Conservation (phyloP, 163 green algal species). For the Botryococcus braunii region DNA sequence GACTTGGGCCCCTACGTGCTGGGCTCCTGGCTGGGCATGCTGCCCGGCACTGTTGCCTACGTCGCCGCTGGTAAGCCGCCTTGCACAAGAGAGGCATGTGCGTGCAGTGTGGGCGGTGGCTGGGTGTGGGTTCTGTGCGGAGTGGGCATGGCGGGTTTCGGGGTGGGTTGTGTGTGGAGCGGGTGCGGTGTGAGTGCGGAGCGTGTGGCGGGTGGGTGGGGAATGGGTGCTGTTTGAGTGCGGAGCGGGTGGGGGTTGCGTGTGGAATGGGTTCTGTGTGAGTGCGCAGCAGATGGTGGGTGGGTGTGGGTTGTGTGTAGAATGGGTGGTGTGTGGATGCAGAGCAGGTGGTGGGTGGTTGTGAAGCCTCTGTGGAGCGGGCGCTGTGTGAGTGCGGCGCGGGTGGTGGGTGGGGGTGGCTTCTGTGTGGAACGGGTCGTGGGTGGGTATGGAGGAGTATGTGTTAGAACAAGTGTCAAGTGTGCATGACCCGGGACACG, state of each 20-base stretch:
- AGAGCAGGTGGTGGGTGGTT: too few species aligned
- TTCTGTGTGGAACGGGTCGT: constrained; percentile 1
- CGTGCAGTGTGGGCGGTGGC: neutral
- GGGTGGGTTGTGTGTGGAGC: neutral
- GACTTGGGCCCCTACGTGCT: constrained; percentile 71
- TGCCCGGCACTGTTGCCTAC: constrained; percentile 86
- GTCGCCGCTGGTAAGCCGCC: constrained; percentile 38
- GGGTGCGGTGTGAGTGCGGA: neutral
- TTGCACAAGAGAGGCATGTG: neutral
- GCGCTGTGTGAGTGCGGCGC: neutral
- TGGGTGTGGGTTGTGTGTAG: neutral
- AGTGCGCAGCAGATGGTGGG: neutral
- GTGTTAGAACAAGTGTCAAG: neutral
- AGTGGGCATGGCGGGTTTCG: neutral
- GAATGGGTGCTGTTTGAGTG: neutral
- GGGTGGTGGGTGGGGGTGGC: neutral
- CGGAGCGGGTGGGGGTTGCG: neutral
- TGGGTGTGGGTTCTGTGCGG: neutral
- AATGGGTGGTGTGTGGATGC: too few species aligned
- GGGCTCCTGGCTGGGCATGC: constrained; percentile 82
- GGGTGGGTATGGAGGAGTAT: neutral
- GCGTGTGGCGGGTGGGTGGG: neutral
- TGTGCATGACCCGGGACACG: neutral
- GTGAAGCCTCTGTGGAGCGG: neutral
- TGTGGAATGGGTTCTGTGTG: neutral